These are phyloP conservation scores for Fusarium lateritium DNA, from an alignment of 2,329 filamentous ascomycete species.

Conservation along the genomic window DNA sequence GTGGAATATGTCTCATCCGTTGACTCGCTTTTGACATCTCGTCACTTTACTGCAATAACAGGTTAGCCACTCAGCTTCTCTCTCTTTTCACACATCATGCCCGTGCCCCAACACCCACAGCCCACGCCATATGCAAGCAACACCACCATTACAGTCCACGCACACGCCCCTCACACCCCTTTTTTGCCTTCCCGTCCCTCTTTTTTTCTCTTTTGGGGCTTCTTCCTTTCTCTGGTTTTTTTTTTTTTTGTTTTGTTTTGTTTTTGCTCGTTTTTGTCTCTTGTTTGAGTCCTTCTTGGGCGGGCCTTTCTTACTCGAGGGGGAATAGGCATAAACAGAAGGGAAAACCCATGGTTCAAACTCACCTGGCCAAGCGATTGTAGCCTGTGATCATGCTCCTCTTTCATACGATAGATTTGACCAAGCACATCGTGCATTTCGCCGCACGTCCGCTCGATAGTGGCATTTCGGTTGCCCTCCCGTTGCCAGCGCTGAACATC, in stretches of 20 bases:
- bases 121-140: conserved; percentile 43
- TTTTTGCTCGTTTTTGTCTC: conserved; percentile 14
- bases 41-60: conserved; percentile 32
- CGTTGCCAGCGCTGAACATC: conserved; percentile 83
- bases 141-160: conserved; percentile 36
- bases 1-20: conserved; percentile 20
- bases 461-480: conserved; percentile 80
- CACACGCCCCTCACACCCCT: conserved; percentile 41
- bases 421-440: conserved; percentile 77
- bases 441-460: conserved; percentile 78
- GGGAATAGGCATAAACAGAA: conserved; percentile 7
- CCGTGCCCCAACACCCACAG: conserved; percentile 27
- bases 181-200: conserved; percentile 36
- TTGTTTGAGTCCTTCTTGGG: conserved; percentile 6
- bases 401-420: conserved; percentile 68
- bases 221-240: conserved; percentile 16
- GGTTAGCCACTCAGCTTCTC: conserved; percentile 37
- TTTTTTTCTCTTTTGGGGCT: conserved; percentile 26
- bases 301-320: conserved; percentile 10
- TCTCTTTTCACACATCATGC: conserved; percentile 10
- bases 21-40: conserved; percentile 26
- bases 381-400: conserved; percentile 57
- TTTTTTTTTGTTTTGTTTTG: conserved; percentile 12
- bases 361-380: conserved; percentile 51
- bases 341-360: conserved; percentile 22